Percentiles rank a stretch among this genome's conserved stretches.
Conservation (phyloP, 805 yeast genomes). For the Starmerella khaoyaiensis region DNA sequence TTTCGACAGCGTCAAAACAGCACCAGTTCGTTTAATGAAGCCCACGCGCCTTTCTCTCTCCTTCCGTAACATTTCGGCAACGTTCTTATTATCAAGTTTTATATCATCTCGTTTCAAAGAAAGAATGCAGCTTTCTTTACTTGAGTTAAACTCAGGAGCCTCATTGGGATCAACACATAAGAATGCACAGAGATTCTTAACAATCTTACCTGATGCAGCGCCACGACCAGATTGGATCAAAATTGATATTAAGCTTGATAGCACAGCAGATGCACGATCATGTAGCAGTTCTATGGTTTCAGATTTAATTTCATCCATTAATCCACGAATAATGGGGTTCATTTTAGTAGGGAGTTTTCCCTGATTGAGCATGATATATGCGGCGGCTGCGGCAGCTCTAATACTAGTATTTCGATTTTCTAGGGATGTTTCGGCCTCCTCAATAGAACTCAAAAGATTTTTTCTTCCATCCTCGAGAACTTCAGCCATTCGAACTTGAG, state of each 20-base stretch:
- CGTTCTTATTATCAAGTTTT: slow-evolving; percentile 40
- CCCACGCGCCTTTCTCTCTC: slow-evolving; percentile 45
- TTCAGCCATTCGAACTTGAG: slow-evolving; percentile 56
- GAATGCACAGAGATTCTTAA: slow-evolving; percentile 82
- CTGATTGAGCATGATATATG: slow-evolving; percentile 41
- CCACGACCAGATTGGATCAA: slow-evolving; percentile 45
- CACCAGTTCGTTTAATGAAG: slow-evolving; percentile 72
- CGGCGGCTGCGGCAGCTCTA: slow-evolving; percentile 64
- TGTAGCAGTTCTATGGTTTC: slow-evolving; percentile 62
- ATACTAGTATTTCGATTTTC: slow-evolving; percentile 39
- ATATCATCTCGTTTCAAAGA: slow-evolving; percentile 46
- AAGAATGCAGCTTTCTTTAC: slow-evolving; percentile 44
- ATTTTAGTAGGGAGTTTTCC: slow-evolving; percentile 60
- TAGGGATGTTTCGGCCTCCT: slow-evolving; percentile 48
- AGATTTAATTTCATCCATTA: slow-evolving; percentile 82
- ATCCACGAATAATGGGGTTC: slow-evolving; percentile 73
- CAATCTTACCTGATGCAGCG: slow-evolving; percentile 77
- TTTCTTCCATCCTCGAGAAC: slow-evolving; percentile 68
- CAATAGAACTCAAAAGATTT: slow-evolving; percentile 51
- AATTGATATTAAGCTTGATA: slow-evolving; percentile 49
- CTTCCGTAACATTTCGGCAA: slow-evolving; percentile 36
- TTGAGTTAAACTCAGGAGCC: slow-evolving; percentile 79
- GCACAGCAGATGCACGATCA: slow-evolving; percentile 52
- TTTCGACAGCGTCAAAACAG: slow-evolving; percentile 51
- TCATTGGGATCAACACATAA: slow-evolving; percentile 91